Evolutionary conservation across 1,284 basidiomycete species (phyloP).

Genomic region (Rhizoctonia solani): DNA sequence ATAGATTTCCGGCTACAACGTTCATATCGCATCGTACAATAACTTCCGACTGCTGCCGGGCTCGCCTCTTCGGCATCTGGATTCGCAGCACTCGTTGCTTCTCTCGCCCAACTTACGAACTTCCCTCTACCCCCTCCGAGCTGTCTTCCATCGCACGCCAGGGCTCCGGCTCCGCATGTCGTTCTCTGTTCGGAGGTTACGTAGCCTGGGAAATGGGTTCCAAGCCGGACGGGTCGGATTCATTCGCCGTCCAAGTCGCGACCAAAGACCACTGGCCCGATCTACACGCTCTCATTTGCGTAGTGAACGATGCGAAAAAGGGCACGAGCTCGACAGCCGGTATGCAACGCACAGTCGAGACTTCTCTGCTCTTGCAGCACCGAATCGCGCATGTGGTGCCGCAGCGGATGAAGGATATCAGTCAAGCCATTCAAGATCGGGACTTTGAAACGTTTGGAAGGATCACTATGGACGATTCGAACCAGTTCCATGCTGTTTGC

Average conservation of each 20-base stretch:
- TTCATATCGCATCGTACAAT: constrained; percentile 94
- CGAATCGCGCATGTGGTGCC: constrained; percentile 90
- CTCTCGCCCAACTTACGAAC: constrained; percentile 84
- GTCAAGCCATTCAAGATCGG: constrained; percentile 72
- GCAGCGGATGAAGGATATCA: constrained; percentile 81
- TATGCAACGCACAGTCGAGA: constrained; percentile 97
- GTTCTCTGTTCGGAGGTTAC: constrained; percentile 95
- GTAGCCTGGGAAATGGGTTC: constrained; percentile 93
- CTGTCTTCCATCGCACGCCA: constrained; percentile 95
- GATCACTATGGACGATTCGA: constrained; percentile 97
- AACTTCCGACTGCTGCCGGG: constrained; percentile 98
- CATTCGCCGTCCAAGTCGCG: constrained; percentile 86
- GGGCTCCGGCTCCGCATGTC: constrained; percentile 96
- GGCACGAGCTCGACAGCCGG: constrained; percentile 93
- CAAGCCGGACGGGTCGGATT: constrained; percentile 76
- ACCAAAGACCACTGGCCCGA: constrained; percentile 90
- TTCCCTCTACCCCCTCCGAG: constrained; percentile 67
- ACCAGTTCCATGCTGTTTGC: constrained; percentile 97
- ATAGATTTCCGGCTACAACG: constrained; percentile 71
- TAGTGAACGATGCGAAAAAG: constrained; percentile 96
- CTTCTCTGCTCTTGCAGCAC: constrained; percentile 85
- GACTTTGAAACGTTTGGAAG: constrained; percentile 91
- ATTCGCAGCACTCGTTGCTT: constrained; percentile 92
- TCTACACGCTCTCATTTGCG: constrained; percentile 96
- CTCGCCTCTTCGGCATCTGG: constrained; percentile 97